phyloP scores from a whole-genome alignment of 257 asterid genomes.

The Petrea volubilis region DNA sequence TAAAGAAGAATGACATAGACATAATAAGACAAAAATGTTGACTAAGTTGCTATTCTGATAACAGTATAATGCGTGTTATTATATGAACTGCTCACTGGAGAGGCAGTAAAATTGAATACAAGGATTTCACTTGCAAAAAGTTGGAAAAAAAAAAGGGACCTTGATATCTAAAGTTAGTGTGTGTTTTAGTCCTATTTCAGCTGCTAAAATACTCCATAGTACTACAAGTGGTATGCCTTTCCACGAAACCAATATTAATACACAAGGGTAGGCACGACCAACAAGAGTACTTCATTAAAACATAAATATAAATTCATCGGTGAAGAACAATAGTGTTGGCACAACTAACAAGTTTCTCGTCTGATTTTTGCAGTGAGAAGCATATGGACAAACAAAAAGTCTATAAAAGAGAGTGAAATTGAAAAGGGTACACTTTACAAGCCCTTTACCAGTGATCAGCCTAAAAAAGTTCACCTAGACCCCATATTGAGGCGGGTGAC shows the following conservation, averaged over 20 bases:
- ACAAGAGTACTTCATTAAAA: neutral
- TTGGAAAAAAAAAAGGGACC: neutral
- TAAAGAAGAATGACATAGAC: neutral
- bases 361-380: neutral
- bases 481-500: neutral
- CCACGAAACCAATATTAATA: neutral
- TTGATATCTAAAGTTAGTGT: neutral
- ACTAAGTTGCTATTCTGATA: neutral
- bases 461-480: neutral
- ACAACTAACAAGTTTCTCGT: neutral
- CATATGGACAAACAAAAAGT: neutral
- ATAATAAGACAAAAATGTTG: neutral
- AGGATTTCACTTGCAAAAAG: neutral
- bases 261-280: neutral
- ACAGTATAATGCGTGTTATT: neutral
- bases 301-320: neutral
- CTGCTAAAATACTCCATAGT: neutral
- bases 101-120: neutral
- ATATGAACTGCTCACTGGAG: neutral
- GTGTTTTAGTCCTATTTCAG: neutral
- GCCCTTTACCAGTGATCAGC: neutral
- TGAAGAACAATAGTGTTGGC: neutral
- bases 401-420: neutral
- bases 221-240: neutral
- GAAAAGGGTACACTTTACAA: neutral